Conservation (phyloP, 225 moss, liverwort and hornwort genomes). For the Thuidium tamariscinum region DNA sequence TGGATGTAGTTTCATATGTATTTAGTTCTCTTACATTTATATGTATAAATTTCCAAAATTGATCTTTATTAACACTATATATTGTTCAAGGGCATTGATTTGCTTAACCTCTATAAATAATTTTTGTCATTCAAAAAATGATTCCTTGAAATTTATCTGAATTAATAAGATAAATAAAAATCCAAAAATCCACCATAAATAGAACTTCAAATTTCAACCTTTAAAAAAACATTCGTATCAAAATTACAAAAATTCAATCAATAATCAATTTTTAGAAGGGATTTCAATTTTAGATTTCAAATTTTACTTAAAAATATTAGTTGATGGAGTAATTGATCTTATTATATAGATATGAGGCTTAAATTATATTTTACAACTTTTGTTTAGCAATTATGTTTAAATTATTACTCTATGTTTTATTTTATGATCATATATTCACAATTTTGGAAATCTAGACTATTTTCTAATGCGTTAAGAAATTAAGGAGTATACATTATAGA, state of each 20-base stretch:
- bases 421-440: neutral
- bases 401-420: neutral
- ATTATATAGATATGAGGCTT: accelerated
- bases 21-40: neutral
- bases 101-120: neutral
- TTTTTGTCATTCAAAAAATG: accelerated
- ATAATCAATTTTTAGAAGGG: neutral
- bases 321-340: neutral
- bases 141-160: accelerated
- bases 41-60: accelerated
- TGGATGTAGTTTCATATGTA: no score
- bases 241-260: neutral
- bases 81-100: neutral
- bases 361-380: neutral
- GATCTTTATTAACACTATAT: neutral
- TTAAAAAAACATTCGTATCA: no score
- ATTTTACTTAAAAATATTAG: accelerated
- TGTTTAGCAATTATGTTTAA: neutral
- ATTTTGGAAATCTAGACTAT: neutral
- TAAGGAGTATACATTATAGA: neutral
- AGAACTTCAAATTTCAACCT: neutral
- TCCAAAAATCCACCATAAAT: accelerated
- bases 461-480: accelerated
- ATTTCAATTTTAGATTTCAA: neutral
- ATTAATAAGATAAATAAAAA: no score